Evolutionary conservation across 495 filamentous ascomycete species (phyloP).

Genomic region (Penicillium salamii): DNA sequence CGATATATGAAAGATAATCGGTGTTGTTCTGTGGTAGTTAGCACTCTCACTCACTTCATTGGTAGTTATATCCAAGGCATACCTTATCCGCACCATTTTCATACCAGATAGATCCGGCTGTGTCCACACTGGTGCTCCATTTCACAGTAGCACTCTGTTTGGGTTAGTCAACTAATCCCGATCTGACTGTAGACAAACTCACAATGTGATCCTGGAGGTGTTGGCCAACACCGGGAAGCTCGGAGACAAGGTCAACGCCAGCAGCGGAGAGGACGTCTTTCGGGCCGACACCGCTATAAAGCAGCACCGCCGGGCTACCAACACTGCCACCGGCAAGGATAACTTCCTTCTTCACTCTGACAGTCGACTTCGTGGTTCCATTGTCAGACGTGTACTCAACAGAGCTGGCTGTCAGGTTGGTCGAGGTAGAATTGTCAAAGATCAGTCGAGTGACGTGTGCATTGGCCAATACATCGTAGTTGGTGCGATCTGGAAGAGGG

Average conservation of each 20-base stretch:
- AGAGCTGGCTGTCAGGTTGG: constrained; percentile 24
- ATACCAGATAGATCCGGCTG: constrained; percentile 29
- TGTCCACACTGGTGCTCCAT: constrained; percentile 23
- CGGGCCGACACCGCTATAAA: constrained; percentile 46
- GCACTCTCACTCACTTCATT: too few relatives aligned
- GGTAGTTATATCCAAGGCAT: constrained; percentile 1
- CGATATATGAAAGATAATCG: constrained; percentile 31
- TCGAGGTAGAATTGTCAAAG: constrained; percentile 28
- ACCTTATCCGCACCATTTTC: constrained; percentile 26
- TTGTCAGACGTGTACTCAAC: constrained; percentile 31
- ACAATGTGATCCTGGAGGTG: constrained; percentile 49
- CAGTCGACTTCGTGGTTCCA: constrained; percentile 25
- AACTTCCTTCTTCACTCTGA: constrained; percentile 48
- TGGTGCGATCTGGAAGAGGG: constrained; percentile 32
- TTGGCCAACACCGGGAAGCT: constrained; percentile 50
- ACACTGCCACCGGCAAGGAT: constrained; percentile 55
- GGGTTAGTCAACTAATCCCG: constrained; percentile 3
- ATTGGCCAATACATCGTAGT: constrained; percentile 45
- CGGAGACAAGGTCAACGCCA: constrained; percentile 37
- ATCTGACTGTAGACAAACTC: constrained; percentile 3
- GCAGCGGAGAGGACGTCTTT: constrained; percentile 33
- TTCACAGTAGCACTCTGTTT: constrained; percentile 30
- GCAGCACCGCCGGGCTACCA: constrained; percentile 54
- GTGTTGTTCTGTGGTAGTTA: constrained; percentile 26
- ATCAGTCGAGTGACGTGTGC: constrained; percentile 44